Evolutionary conservation across 257 asterid genomes (phyloP).

Genomic region (Solanum chiquidenum): DNA sequence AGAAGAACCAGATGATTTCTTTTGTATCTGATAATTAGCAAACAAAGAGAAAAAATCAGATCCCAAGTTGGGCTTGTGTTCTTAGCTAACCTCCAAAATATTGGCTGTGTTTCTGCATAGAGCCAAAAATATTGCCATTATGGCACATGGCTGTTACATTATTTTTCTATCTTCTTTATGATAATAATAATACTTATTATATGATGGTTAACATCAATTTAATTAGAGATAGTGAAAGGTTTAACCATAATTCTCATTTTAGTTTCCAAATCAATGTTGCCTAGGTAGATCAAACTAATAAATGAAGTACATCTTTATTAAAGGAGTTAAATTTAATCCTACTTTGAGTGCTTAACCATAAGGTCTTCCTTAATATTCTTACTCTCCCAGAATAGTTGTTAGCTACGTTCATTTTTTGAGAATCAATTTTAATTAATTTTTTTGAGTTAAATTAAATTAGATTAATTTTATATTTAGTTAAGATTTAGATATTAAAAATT

Average conservation of each 20-base stretch:
- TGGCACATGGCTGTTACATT: background rate
- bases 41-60: background rate
- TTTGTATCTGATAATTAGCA: background rate
- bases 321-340: background rate
- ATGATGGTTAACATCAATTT: background rate
- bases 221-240: background rate
- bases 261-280: background rate
- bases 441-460: background rate
- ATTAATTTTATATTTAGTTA: background rate
- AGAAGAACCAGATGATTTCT: background rate
- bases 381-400: background rate
- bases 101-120: background rate
- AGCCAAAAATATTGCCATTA: background rate
- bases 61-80: background rate
- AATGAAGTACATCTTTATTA: background rate
- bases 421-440: background rate
- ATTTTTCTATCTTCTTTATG: background rate
- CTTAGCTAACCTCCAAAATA: background rate
- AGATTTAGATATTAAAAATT: background rate
- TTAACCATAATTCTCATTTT: background rate
- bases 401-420: accelerated
- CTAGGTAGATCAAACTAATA: background rate
- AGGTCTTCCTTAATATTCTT: background rate
- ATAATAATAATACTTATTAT: too few relatives aligned
- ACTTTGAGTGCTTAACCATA: background rate